These are phyloP conservation scores for Pulveroboletus sp. DNA, from an alignment of 768 basidiomycete genomes.

Conservation along the genomic window DNA sequence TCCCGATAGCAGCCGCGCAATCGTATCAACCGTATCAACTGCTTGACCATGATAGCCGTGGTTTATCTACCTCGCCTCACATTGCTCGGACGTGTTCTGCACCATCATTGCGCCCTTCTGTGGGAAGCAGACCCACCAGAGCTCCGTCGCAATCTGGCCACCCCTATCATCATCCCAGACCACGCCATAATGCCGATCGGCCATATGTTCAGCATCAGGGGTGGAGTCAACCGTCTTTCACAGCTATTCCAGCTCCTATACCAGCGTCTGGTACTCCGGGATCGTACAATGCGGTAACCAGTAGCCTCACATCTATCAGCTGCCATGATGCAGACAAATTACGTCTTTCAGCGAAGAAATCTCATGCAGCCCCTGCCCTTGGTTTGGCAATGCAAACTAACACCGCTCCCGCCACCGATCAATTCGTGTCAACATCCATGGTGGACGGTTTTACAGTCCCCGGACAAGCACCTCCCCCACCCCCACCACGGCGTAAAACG, in stretches of 20 bases:
- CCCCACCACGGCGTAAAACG: too few relatives aligned
- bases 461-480: not conserved
- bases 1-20: not conserved
- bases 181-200: slow-evolving; percentile 12
- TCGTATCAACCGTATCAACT: slow-evolving; percentile 7
- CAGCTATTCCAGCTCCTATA: not conserved
- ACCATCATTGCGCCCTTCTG: slow-evolving; percentile 4
- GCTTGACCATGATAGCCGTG: not conserved
- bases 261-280: not conserved
- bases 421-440: too few relatives aligned
- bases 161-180: slow-evolving; percentile 16
- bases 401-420: not conserved
- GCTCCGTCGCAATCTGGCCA: slow-evolving; percentile 8
- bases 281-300: not conserved
- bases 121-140: slow-evolving; percentile 5
- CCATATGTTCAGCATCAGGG: slow-evolving; percentile 2
- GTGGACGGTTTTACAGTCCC: not conserved
- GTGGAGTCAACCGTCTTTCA: not conserved
- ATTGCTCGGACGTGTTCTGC: not conserved
- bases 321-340: not conserved
- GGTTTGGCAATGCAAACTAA: slow-evolving; percentile 1
- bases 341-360: not conserved
- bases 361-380: not conserved
- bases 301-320: not conserved
- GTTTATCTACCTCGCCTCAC: not conserved